phyloP scores from a whole-genome alignment of 2,329 filamentous ascomycete species.

The Aspergillus sp. region DNA sequence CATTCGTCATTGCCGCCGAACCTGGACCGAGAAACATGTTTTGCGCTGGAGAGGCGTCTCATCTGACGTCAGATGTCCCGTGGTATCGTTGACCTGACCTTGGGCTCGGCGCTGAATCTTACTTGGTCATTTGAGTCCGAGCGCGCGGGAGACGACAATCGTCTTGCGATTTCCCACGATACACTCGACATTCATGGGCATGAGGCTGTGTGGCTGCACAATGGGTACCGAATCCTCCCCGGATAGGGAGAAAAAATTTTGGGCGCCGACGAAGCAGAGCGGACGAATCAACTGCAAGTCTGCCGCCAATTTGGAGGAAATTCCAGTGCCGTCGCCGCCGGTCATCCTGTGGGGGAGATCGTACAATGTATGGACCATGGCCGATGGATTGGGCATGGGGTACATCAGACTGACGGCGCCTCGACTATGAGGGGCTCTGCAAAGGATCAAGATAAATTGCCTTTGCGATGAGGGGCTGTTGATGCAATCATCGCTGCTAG shows the following conservation, averaged over 20 bases:
- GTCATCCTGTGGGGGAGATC: conserved; percentile 2
- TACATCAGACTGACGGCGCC: conserved; percentile 14
- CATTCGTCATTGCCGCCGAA: neutral
- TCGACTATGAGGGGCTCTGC: conserved; percentile 19
- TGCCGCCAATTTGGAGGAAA: neutral
- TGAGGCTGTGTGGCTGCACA: neutral
- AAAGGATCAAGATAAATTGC: conserved; percentile 4
- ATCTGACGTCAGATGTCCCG: conserved; percentile 10
- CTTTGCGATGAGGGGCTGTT: conserved; percentile 5
- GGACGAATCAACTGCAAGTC: conserved; percentile 1
- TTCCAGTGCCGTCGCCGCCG: neutral
- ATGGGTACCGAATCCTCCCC: neutral
- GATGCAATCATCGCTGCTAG: conserved; percentile 3
- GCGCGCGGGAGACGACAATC: conserved; percentile 14
- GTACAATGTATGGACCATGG: too few species aligned
- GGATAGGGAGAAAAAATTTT: neutral
- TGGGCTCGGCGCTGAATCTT: neutral
- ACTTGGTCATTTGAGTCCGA: conserved; percentile 9
- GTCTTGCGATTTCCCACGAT: neutral
- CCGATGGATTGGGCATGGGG: too few species aligned
- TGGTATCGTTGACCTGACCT: neutral
- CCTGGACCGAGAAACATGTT: neutral
- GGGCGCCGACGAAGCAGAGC: neutral
- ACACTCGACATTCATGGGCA: neutral
- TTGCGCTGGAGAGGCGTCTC: neutral